Conservation (phyloP, 352 stramenopile species). For the Phytophthora quininea region DNA sequence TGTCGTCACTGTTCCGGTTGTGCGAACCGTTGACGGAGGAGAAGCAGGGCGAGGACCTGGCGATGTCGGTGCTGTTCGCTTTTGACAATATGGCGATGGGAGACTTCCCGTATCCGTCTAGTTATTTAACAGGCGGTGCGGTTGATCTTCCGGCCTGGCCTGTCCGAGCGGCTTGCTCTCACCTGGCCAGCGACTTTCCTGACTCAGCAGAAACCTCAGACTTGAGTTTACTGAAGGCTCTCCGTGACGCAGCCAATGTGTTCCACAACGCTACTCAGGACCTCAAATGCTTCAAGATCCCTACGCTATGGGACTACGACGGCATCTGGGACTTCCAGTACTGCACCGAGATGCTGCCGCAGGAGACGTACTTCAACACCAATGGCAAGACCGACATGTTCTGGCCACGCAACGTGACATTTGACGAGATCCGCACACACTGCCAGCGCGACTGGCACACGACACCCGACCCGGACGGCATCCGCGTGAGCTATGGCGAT, state of each 20-base stretch:
- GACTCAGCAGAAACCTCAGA: constrained; percentile 30
- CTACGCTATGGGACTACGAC: constrained; percentile 73
- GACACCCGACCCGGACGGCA: constrained; percentile 75
- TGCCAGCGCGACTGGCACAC: constrained; percentile 74
- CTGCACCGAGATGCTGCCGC: constrained; percentile 92
- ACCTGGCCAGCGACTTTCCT: constrained; percentile 57
- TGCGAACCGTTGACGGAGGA: constrained; percentile 63
- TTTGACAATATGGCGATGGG: constrained; percentile 96
- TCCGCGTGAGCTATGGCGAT: constrained; percentile 81
- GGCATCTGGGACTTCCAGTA: constrained; percentile 93
- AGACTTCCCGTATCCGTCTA: constrained; percentile 95
- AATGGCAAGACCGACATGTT: constrained; percentile 94
- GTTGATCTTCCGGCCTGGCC: constrained; percentile 90
- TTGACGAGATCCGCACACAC: constrained; percentile 58
- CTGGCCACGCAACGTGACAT: constrained; percentile 74
- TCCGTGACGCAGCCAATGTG: constrained; percentile 78
- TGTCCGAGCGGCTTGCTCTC: constrained; percentile 88
- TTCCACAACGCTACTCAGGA: constrained; percentile 90
- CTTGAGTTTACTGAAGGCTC: constrained; percentile 46
- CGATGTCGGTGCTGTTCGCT: constrained; percentile 78
- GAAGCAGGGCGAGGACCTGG: constrained; percentile 59
- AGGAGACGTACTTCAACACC: constrained; percentile 89
- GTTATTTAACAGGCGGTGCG: constrained; percentile 88
- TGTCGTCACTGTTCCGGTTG: constrained; percentile 68
- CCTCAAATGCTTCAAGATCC: constrained; percentile 76